phyloP scores from a whole-genome alignment of 2,329 filamentous ascomycete species.

The Sporothrix inflata region DNA sequence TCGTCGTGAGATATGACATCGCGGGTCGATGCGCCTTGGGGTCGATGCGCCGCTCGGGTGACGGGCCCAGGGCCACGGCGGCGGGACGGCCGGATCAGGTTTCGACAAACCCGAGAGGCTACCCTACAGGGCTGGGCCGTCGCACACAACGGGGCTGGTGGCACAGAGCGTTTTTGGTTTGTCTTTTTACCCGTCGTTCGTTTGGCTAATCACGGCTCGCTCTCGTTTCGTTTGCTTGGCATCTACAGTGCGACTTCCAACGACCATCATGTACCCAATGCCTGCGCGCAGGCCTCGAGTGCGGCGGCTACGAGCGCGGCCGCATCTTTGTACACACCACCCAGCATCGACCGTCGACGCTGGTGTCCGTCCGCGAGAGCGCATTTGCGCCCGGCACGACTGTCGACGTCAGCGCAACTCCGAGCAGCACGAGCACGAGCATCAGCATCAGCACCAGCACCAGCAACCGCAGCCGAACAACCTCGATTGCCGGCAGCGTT shows the following conservation, averaged over 20 bases:
- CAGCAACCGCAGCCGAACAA: slow-evolving; percentile 10
- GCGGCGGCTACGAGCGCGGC: slow-evolving; percentile 36
- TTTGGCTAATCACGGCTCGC: slow-evolving; percentile 14
- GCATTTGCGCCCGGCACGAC: slow-evolving; percentile 16
- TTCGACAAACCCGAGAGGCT: neutral
- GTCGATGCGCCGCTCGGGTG: neutral
- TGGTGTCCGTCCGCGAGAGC: slow-evolving; percentile 29
- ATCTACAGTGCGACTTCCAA: slow-evolving; percentile 35
- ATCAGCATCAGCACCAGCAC: neutral
- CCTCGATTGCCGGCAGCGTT: neutral
- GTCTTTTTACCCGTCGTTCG: neutral
- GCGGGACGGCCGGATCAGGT: neutral
- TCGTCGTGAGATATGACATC: neutral
- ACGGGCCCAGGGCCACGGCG: slow-evolving; percentile 11
- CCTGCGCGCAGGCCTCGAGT: slow-evolving; percentile 33
- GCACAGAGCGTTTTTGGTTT: neutral
- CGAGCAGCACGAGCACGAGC: slow-evolving; percentile 1
- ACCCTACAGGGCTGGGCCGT: slow-evolving; percentile 5
- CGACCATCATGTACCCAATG: slow-evolving; percentile 37
- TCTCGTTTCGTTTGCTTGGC: neutral
- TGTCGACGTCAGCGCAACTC: neutral
- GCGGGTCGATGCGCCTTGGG: neutral
- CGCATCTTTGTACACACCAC: slow-evolving; percentile 37
- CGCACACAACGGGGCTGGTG: slow-evolving; percentile 3
- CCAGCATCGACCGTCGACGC: slow-evolving; percentile 16